Conservation (phyloP, 495 filamentous ascomycete species). For the Astrothelium macrocarpum region DNA sequence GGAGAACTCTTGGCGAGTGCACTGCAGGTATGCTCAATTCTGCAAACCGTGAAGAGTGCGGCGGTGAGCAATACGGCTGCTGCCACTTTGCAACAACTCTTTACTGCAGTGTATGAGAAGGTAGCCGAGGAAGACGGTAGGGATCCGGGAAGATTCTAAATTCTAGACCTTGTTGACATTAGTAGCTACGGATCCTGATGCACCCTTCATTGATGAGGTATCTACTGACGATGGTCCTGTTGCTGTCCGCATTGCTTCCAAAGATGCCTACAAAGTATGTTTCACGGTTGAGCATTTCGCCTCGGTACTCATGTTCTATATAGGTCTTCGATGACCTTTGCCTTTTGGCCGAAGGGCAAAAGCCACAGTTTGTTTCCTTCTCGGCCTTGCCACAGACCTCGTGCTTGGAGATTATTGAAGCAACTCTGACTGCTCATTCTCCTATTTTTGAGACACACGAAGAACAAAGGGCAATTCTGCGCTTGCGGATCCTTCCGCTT, state of each 20-base stretch:
- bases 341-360: slow-evolving; percentile 72
- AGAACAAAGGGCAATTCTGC: slow-evolving; percentile 71
- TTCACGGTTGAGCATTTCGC: neutral
- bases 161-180: neutral
- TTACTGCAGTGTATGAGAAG: slow-evolving; percentile 87
- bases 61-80: slow-evolving; percentile 92
- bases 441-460: slow-evolving; percentile 65
- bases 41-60: slow-evolving; percentile 81
- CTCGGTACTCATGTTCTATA: slow-evolving; percentile 19
- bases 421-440: slow-evolving; percentile 73
- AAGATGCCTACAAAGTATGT: slow-evolving; percentile 70
- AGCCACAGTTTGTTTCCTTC: slow-evolving; percentile 66
- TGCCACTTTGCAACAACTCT: slow-evolving; percentile 87
- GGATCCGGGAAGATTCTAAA: slow-evolving; percentile 12
- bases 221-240: slow-evolving; percentile 52
- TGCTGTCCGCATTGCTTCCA: slow-evolving; percentile 60
- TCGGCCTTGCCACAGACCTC: slow-evolving; percentile 68
- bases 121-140: slow-evolving; percentile 71
- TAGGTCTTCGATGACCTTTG: slow-evolving; percentile 84
- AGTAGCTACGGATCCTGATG: slow-evolving; percentile 29
- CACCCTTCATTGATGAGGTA: slow-evolving; percentile 49
- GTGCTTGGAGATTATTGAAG: slow-evolving; percentile 84
- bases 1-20: slow-evolving; percentile 71
- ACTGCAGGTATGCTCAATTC: slow-evolving; percentile 78
- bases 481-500: slow-evolving; percentile 73